Evolutionary conservation across 2,329 filamentous ascomycete genomes (phyloP).

Genomic region (Alternaria rosae): DNA sequence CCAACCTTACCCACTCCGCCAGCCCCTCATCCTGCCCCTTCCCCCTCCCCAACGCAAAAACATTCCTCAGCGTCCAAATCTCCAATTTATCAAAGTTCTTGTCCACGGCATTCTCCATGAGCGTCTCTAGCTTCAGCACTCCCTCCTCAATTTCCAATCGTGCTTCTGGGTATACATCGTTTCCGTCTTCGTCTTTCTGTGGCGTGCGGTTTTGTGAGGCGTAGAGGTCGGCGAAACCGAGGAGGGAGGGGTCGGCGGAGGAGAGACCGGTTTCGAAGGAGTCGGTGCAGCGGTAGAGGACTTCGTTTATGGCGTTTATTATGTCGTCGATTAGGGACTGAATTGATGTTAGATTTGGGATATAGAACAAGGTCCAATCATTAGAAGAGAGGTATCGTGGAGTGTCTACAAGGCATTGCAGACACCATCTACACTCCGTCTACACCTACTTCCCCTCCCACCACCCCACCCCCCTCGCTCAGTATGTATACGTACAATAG

Average conservation of each 20-base stretch:
- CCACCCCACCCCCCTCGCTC: neutral
- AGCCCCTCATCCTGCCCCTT: constrained; percentile 60
- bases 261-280: constrained; percentile 85
- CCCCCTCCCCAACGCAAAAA: constrained; percentile 64
- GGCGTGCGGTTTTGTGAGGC: constrained; percentile 57
- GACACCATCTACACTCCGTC: neutral
- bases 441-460: neutral
- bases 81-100: constrained; percentile 61
- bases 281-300: constrained; percentile 88
- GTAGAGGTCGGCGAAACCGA: constrained; percentile 74
- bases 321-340: constrained; percentile 96
- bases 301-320: constrained; percentile 94
- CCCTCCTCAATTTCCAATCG: constrained; percentile 85
- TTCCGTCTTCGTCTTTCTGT: constrained; percentile 52
- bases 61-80: constrained; percentile 88
- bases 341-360: neutral
- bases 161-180: constrained; percentile 57
- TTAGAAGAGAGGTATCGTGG: no score
- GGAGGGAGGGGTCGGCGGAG: constrained; percentile 72
- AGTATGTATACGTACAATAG: constrained; percentile 68
- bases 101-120: constrained; percentile 59
- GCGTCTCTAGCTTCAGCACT: constrained; percentile 58
- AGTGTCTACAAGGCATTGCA: neutral
- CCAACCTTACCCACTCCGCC: constrained; percentile 78
- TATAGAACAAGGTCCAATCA: no score